Conservation (phyloP, 73 alveolate species). For the Tetrahymena borealis region DNA sequence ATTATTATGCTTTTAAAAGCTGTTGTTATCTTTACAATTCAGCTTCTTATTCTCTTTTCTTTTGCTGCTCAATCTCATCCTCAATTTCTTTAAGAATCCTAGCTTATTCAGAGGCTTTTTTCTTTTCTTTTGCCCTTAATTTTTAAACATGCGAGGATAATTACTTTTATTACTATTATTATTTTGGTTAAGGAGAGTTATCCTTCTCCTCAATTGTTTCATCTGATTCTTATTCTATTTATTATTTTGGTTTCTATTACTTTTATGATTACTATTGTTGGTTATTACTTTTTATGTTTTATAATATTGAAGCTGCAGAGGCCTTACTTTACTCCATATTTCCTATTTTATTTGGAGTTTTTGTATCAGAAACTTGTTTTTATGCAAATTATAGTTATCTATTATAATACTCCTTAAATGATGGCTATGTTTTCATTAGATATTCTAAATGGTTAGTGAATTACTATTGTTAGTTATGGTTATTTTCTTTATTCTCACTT, state of each 20-base stretch:
- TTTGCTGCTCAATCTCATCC: neutral
- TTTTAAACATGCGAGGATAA: neutral
- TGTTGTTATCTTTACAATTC: neutral
- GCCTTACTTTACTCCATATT: neutral
- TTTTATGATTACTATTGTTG: neutral
- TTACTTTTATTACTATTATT: neutral
- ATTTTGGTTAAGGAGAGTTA: neutral
- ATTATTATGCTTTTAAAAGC: too few species aligned
- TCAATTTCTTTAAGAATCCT: neutral
- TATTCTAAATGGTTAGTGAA: neutral
- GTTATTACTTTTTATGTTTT: too few species aligned
- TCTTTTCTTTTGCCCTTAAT: neutral
- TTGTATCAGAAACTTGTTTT: neutral
- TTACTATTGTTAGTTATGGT: too few species aligned
- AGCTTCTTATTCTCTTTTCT: neutral
- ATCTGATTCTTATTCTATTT: neutral
- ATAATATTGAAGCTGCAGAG: neutral
- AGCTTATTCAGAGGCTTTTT: neutral
- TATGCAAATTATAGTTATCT: neutral
- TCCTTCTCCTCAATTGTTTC: neutral
- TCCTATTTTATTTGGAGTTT: neutral
- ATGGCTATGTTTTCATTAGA: neutral
- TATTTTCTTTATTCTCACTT: neutral
- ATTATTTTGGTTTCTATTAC: too few species aligned
- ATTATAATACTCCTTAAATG: neutral